A percentile compares a stretch with the other conserved stretches of the same genome.
Evolutionary conservation across 352 stramenopile species (phyloP).

Genomic region (Discostella stelligera): DNA sequence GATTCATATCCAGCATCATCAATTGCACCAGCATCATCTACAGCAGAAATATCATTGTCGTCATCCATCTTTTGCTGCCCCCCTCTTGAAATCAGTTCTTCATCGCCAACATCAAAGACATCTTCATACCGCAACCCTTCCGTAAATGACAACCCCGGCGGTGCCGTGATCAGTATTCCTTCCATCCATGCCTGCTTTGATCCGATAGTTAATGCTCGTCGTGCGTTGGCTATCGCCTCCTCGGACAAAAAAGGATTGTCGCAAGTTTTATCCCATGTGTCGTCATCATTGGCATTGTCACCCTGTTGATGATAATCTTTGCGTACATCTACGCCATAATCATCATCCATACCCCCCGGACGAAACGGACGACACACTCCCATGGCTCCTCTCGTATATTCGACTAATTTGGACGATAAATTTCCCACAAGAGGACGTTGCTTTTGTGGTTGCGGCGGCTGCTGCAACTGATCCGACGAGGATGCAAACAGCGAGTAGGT

Average conservation of each 20-base stretch:
- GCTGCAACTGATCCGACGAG: slow-evolving; percentile 1
- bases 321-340: slow-evolving; percentile 18
- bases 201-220: slow-evolving; percentile 54
- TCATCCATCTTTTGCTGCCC: slow-evolving; percentile 2
- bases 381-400: slow-evolving; percentile 71
- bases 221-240: slow-evolving; percentile 51
- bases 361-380: slow-evolving; percentile 64
- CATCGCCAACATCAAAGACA: slow-evolving; percentile 50
- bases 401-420: slow-evolving; percentile 70
- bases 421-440: slow-evolving; percentile 62
- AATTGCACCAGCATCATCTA: not conserved
- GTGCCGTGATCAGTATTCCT: slow-evolving; percentile 66
- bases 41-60: slow-evolving; percentile 13
- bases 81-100: slow-evolving; percentile 10
- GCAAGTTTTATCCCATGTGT: not conserved
- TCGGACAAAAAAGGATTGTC: slow-evolving; percentile 37
- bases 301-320: too few species aligned
- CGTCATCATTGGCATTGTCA: slow-evolving; percentile 13
- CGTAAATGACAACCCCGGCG: slow-evolving; percentile 61
- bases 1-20: slow-evolving; percentile 5
- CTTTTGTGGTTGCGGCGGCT: slow-evolving; percentile 3
- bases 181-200: slow-evolving; percentile 62
- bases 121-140: slow-evolving; percentile 69
- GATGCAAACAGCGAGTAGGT: slow-evolving; percentile 32
- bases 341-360: slow-evolving; percentile 62